These are phyloP conservation scores for Carex arenaria DNA, from an alignment of 202 grass and related monocot species.

Conservation along the genomic window DNA sequence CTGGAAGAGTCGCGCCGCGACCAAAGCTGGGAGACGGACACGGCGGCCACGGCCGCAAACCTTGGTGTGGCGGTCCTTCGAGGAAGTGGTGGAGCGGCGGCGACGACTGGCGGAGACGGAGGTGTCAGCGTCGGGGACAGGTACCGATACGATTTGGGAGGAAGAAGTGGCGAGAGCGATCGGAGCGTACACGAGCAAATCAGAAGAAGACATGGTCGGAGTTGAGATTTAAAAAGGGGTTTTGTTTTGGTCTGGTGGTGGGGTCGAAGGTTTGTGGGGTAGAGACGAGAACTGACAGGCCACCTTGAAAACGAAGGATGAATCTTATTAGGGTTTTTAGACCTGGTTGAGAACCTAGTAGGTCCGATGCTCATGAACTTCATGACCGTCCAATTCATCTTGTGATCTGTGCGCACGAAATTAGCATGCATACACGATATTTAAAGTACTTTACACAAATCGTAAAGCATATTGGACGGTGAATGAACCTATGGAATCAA, in stretches of 20 bases:
- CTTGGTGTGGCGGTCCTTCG: slow-evolving; percentile 45
- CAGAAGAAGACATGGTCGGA: slow-evolving; percentile 9
- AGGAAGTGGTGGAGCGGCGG: neutral
- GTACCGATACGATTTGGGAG: slow-evolving; percentile 35
- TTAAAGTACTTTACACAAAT: no score
- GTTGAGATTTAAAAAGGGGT: slow-evolving; percentile 1
- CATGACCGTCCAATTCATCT: no score
- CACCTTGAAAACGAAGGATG: neutral
- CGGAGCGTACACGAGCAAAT: neutral
- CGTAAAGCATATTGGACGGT: no score
- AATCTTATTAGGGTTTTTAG: neutral
- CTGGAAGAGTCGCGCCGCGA: slow-evolving; percentile 73
- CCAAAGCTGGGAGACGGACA: slow-evolving; percentile 60
- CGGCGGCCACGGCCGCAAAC: slow-evolving; percentile 55
- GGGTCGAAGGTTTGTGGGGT: slow-evolving; percentile 14
- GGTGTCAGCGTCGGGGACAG: neutral
- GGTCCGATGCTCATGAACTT: no score
- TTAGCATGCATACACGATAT: no score
- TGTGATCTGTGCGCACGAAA: no score
- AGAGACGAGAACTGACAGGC: neutral
- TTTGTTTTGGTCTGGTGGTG: neutral
- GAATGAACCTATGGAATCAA: no score
- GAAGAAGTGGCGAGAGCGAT: slow-evolving; percentile 25
- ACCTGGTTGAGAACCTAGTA: no score
- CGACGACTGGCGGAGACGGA: neutral